Percentiles rank a stretch among this genome's conserved stretches.
Evolutionary conservation across 139 green algal genomes (phyloP).

Genomic region (Coelastrella sp.): DNA sequence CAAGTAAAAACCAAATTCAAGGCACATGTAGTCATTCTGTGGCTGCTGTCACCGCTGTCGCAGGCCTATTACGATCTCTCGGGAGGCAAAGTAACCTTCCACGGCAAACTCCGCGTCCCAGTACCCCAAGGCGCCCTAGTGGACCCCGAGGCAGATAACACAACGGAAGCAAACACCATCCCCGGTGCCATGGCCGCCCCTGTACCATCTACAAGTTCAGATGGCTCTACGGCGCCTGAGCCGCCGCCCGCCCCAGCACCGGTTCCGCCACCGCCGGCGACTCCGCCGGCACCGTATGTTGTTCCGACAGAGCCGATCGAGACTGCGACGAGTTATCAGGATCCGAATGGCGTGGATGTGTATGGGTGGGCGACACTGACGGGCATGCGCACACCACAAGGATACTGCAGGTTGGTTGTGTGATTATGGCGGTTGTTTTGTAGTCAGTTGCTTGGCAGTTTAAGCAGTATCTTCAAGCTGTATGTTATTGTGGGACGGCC

Average conservation of each 20-base stretch:
- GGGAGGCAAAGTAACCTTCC: conserved; percentile 25
- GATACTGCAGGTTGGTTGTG: not conserved
- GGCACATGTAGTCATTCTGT: not conserved
- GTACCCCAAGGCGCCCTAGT: not conserved
- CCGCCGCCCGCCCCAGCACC: not conserved
- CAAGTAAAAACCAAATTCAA: too few relatives aligned
- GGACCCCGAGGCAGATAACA: not conserved
- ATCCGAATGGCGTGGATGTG: conserved; percentile 28
- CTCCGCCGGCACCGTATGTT: not conserved
- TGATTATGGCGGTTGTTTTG: too few relatives aligned
- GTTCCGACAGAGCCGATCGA: not conserved
- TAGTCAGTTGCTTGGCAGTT: too few relatives aligned
- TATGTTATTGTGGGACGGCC: not conserved
- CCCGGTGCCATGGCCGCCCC: not conserved
- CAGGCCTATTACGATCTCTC: conserved; percentile 30
- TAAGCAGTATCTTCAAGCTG: not conserved
- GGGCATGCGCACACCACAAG: not conserved
- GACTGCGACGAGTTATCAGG: conserved; percentile 10
- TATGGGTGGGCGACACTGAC: conserved; percentile 31
- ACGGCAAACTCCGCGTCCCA: conserved; percentile 14
- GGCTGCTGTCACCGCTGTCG: not conserved
- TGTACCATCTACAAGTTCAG: not conserved
- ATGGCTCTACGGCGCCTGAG: not conserved
- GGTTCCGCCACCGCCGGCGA: not conserved
- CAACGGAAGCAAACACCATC: not conserved